These are phyloP conservation scores for Waltiozyma solani DNA, from an alignment of 1,139 yeast species.

Conservation along the genomic window DNA sequence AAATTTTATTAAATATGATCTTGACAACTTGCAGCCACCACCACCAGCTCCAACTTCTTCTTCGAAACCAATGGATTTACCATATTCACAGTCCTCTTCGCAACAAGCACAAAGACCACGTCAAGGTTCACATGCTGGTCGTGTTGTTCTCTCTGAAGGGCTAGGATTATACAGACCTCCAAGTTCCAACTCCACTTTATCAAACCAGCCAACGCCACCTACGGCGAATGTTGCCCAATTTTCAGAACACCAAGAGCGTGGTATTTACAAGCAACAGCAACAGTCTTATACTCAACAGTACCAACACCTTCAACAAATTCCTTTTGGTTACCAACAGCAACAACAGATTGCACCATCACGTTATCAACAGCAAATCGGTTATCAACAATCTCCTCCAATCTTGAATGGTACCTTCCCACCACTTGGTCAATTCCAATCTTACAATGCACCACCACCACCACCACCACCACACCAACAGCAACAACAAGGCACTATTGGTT, in stretches of 20 bases:
- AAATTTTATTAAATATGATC: background rate
- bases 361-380: conserved; percentile 1
- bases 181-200: background rate
- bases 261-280: background rate
- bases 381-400: background rate
- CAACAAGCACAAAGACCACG: too few relatives aligned
- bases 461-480: conserved; percentile 1
- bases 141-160: too few relatives aligned
- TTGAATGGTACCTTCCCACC: conserved; percentile 7
- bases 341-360: background rate
- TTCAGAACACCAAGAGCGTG: background rate
- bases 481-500: conserved; percentile 8
- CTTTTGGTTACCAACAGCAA: background rate
- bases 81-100: too few relatives aligned
- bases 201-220: conserved; percentile 1
- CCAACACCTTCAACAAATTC: background rate
- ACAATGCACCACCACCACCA: conserved; percentile 2
- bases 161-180: background rate
- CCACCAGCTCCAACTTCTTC: too few relatives aligned
- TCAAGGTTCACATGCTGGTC: too few relatives aligned
- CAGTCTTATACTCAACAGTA: background rate
- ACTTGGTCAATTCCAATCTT: conserved; percentile 4
- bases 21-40: too few relatives aligned
- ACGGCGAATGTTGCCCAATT: background rate
- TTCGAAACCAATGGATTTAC: background rate